Conservation (phyloP, 1,284 basidiomycete species). For the Lignosus rhinocerotis region DNA sequence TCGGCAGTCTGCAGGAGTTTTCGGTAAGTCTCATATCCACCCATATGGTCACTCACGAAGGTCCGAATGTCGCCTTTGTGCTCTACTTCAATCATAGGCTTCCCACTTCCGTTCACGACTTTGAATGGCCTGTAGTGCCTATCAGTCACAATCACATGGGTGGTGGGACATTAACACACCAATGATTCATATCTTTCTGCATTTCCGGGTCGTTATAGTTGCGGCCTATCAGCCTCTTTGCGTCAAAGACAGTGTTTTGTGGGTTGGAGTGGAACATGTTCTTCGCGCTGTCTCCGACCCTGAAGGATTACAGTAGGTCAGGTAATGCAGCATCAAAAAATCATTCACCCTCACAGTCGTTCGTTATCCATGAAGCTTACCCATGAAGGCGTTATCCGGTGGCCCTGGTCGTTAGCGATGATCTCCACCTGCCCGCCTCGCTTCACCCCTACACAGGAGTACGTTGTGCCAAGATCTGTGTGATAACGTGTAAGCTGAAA, state of each 20-base stretch:
- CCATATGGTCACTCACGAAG: constrained; percentile 61
- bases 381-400: constrained; percentile 96
- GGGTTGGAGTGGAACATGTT: constrained; percentile 85
- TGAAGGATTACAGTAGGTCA: constrained; percentile 26
- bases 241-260: constrained; percentile 94
- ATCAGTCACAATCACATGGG: neutral
- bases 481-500: constrained; percentile 14
- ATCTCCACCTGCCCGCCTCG: constrained; percentile 92
- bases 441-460: constrained; percentile 88
- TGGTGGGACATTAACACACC: constrained; percentile 40
- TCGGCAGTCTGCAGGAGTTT: constrained; percentile 63
- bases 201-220: constrained; percentile 80
- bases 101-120: constrained; percentile 78
- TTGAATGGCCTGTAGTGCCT: constrained; percentile 65
- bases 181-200: constrained; percentile 83
- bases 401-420: constrained; percentile 96
- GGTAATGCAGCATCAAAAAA: neutral
- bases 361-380: constrained; percentile 91
- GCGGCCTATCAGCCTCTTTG: constrained; percentile 94
- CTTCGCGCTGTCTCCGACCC: constrained; percentile 78
- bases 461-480: constrained; percentile 79
- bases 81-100: constrained; percentile 83
- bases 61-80: constrained; percentile 85
- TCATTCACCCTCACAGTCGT: constrained; percentile 62
- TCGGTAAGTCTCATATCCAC: neutral